These are phyloP conservation scores for Pseudoturritis turrita DNA, from an alignment of 345 rosid genomes.

Conservation along the genomic window DNA sequence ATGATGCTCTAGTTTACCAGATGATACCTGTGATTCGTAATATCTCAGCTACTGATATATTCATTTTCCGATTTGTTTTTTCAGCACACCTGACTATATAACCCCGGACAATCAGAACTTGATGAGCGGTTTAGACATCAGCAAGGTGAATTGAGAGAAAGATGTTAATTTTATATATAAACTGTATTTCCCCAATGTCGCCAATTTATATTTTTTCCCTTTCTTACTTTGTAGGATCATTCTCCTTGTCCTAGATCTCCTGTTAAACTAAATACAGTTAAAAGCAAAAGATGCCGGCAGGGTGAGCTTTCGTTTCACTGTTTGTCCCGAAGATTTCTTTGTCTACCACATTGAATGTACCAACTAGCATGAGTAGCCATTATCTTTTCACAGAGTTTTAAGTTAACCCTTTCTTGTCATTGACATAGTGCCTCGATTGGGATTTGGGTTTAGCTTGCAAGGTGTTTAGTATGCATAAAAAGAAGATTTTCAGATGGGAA, in stretches of 20 bases:
- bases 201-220: neutral
- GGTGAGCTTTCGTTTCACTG: conserved; percentile 38
- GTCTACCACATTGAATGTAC: too few species aligned
- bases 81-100: conserved; percentile 96
- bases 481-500: neutral
- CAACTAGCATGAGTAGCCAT: neutral
- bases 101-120: conserved; percentile 84
- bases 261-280: conserved; percentile 60
- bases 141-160: conserved; percentile 43
- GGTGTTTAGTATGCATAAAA: neutral
- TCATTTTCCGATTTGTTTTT: neutral
- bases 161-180: neutral
- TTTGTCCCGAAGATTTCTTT: neutral
- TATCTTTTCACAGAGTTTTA: neutral
- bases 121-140: conserved; percentile 47
- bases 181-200: neutral
- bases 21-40: neutral
- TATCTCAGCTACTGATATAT: neutral
- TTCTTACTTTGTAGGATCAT: conserved; percentile 48
- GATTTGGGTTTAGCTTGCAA: neutral
- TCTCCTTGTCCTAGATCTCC: conserved; percentile 87
- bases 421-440: neutral
- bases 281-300: conserved; percentile 50
- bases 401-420: neutral
- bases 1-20: neutral